Evolutionary conservation across 23 red algal genomes (phyloP).

Genomic region (Agarophyton chilense): DNA sequence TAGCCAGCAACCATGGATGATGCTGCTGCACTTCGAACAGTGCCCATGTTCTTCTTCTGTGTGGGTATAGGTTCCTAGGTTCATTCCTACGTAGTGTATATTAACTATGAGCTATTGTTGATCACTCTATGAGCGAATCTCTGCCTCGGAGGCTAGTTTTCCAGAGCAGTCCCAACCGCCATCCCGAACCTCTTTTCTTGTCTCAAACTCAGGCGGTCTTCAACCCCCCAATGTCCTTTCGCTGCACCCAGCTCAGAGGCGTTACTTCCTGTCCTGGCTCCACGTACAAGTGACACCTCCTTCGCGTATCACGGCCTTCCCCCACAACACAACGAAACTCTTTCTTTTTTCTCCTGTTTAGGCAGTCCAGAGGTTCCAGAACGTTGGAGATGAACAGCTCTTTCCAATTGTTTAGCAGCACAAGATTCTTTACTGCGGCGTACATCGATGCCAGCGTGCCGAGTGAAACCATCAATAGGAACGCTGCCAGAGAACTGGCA

Average conservation of each 20-base stretch:
- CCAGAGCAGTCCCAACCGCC: no score
- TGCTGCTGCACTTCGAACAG: no score
- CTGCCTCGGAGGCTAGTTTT: no score
- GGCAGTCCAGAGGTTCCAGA: background rate
- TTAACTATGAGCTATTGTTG: no score
- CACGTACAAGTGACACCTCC: constrained; percentile 5
- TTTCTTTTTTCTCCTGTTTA: background rate
- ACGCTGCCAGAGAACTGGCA: background rate
- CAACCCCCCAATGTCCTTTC: background rate
- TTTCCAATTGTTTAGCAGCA: constrained; percentile 4
- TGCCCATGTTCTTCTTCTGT: no score
- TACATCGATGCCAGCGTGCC: background rate
- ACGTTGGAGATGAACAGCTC: constrained; percentile 15
- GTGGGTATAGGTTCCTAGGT: no score
- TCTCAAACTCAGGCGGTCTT: no score
- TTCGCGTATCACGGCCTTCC: background rate
- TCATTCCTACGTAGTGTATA: no score
- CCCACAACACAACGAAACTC: constrained; percentile 31
- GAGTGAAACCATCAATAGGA: background rate
- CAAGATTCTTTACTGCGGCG: background rate
- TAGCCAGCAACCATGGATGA: no score
- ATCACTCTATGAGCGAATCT: no score
- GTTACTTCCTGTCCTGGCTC: background rate
- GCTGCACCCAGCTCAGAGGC: background rate
- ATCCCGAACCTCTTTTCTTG: no score